phyloP scores from a whole-genome alignment of 352 stramenopile genomes.

The Pythium rhizo-oryzae region DNA sequence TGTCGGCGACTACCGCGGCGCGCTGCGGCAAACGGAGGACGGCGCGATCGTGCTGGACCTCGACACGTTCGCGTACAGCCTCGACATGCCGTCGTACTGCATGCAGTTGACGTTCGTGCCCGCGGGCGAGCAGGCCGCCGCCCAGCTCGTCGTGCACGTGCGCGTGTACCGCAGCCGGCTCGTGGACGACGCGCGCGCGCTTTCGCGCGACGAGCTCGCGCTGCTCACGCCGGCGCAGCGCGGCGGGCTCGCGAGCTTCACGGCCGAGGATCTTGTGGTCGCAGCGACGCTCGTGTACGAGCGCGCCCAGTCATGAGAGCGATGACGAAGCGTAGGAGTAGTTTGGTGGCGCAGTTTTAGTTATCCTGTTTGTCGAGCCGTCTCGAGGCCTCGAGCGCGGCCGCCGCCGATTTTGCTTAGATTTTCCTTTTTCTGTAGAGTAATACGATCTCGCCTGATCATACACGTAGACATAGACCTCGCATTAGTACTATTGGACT shows the following conservation, averaged over 20 bases:
- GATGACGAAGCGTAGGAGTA: not conserved
- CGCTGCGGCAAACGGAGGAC: constrained; percentile 26
- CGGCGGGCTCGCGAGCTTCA: constrained; percentile 20
- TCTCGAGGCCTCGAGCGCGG: not conserved
- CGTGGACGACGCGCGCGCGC: not conserved
- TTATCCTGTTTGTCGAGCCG: not conserved
- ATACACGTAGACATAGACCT: not conserved
- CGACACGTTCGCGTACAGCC: constrained; percentile 28
- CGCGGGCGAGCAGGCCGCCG: not conserved
- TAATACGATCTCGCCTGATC: not conserved
- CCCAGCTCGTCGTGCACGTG: constrained; percentile 21
- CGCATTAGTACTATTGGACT: too few species aligned
- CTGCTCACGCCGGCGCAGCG: constrained; percentile 19
- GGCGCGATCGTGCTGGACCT: constrained; percentile 28
- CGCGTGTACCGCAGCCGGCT: constrained; percentile 28
- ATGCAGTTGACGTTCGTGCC: constrained; percentile 25
- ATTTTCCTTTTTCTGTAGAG: not conserved
- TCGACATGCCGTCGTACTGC: constrained; percentile 28
- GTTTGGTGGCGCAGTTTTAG: not conserved
- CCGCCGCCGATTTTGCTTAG: not conserved
- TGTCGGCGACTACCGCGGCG: constrained; percentile 29
- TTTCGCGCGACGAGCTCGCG: constrained; percentile 14
- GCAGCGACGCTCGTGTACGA: constrained; percentile 22
- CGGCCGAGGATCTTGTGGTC: constrained; percentile 27
- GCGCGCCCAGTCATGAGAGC: not conserved